Evolutionary conservation across 805 yeast species (phyloP), one percentile per base, ranked within the genome.

Genomic region (Kodamaea neixiangensis): DNA sequence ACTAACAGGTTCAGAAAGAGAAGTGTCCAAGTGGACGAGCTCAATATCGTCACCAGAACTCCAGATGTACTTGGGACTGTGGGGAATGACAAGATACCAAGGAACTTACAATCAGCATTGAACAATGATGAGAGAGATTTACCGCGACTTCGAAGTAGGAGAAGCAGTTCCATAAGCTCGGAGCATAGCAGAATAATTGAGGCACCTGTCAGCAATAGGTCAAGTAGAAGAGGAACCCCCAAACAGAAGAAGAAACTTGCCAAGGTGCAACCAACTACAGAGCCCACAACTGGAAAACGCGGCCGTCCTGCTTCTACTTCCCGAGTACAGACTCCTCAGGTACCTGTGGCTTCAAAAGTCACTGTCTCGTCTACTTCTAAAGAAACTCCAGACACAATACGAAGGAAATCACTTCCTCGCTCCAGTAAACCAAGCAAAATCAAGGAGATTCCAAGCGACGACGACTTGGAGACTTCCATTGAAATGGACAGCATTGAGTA

Each of bases 81-180:
- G 20, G 47, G 47, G 34, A 33, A 44, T 15, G 6, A 25, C 21
- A 7, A 41, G 39, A 55, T 43, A 54, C 50, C 43, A 51, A 54
- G 51, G 33, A 60, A 50, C 42, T 51, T 67, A 7, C 58, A 62
- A n/a, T 67, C 71, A 1, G 70, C 63, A 1, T 51, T 68, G 11
- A 58, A 63, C 20, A 48, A 57, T 4, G 62, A 60, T 15, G 65
- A 63, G 35, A 56, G 54, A 9, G 57, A 49, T 22, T 51, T 60
- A 18, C 66, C 66, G 3, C 39, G 62, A 20, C 51, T 58, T 11
- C 51, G 56, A 29, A 45, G 54, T 14, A 42, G 53, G 37, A 45
- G 54, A 22, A 42, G 53, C 14, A 44, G 48, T 31, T 35, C 49
- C 4, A 25, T 38, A 9, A 21, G 9, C 5, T 17, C 21, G 4